A percentile compares a stretch with the other conserved stretches of the same genome.
phyloP scores from a whole-genome alignment of 768 basidiomycete genomes.

The Gymnopilus dilepis region DNA sequence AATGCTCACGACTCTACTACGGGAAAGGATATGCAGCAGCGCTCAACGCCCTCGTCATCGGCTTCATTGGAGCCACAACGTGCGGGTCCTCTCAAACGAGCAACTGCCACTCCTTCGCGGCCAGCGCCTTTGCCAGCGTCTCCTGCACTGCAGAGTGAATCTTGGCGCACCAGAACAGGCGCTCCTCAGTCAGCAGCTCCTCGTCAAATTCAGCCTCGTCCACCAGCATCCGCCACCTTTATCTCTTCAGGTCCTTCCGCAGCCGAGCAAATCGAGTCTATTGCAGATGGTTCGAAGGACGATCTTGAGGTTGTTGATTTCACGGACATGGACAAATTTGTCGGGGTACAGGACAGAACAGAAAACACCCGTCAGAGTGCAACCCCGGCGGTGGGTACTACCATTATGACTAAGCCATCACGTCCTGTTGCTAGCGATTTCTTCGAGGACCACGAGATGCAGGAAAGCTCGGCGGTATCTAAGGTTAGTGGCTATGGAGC shows the following conservation, averaged over 20 bases:
- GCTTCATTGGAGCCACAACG: conserved; percentile 32
- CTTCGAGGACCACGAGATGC: conserved; percentile 56
- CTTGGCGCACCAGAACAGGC: conserved; percentile 68
- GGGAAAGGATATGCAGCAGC: conserved; percentile 32
- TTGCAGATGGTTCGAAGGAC: conserved; percentile 56
- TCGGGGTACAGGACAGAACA: conserved; percentile 44
- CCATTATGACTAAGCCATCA: conserved; percentile 32
- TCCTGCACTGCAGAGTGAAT: conserved; percentile 49
- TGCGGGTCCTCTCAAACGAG: conserved; percentile 31
- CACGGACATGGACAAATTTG: conserved; percentile 73
- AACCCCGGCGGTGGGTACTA: conserved; percentile 23
- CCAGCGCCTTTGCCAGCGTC: conserved; percentile 23
- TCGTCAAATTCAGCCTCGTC: conserved; percentile 35
- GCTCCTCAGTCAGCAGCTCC: conserved; percentile 35
- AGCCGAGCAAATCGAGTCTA: conserved; percentile 46
- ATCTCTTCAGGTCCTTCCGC: conserved; percentile 41
- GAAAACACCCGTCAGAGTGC: conserved; percentile 28
- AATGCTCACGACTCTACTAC: conserved; percentile 9
- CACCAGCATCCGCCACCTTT: conserved; percentile 33
- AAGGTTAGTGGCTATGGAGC: conserved; percentile 42
- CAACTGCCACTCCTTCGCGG: conserved; percentile 30
- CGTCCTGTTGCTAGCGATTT: conserved; percentile 74
- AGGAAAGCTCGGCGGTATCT: conserved; percentile 20
- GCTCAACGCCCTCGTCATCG: conserved; percentile 35
- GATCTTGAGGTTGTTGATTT: conserved; percentile 84